phyloP scores from a whole-genome alignment of 164 flowering plant species.

The Aristolochia californica region DNA sequence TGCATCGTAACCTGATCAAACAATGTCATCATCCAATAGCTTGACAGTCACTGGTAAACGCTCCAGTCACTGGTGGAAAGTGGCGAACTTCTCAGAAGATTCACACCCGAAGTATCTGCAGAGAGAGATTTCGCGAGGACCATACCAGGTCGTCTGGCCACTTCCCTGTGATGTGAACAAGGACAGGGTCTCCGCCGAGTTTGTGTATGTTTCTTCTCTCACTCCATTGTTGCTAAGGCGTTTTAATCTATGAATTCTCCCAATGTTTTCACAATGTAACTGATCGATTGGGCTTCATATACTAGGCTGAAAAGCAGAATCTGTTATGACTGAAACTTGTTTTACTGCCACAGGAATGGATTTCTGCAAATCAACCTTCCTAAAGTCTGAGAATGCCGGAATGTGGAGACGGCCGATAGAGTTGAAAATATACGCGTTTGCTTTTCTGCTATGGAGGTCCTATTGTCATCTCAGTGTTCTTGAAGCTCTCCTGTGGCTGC shows the following conservation, averaged over 20 bases:
- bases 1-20: neutral
- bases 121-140: constrained; percentile 52
- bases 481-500: no score
- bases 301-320: no score
- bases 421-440: no score
- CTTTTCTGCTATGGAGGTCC: no score
- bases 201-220: constrained; percentile 44
- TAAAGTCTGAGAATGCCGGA: constrained; percentile 2
- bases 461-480: no score
- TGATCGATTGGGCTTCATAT: neutral
- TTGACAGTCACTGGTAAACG: constrained; percentile 51
- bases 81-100: constrained; percentile 16
- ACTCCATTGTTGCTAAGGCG: neutral
- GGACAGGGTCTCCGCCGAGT: constrained; percentile 61
- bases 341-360: constrained; percentile 4
- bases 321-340: neutral
- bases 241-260: neutral
- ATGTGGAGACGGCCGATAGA: no score
- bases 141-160: constrained; percentile 60
- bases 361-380: constrained; percentile 10
- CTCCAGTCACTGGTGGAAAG: constrained; percentile 25
- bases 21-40: constrained; percentile 25
- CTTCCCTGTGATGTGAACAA: constrained; percentile 52
- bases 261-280: neutral
- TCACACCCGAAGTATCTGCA: constrained; percentile 30